A percentile compares a stretch with the other conserved stretches of the same genome.
phyloP scores from a whole-genome alignment of 495 filamentous ascomycete genomes.

The Acidiella bohemica region DNA sequence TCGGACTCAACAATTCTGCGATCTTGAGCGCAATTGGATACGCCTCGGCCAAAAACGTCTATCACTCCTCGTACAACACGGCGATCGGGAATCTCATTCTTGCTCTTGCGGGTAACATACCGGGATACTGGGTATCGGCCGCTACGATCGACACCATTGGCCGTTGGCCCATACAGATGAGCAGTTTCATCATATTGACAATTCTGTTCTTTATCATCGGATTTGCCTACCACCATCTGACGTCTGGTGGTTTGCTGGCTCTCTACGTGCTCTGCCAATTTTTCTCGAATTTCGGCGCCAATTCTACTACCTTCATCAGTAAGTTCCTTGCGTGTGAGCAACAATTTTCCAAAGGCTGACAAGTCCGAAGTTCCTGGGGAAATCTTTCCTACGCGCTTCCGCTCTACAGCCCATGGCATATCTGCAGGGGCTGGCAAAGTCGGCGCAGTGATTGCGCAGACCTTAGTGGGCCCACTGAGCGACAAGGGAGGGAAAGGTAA shows the following conservation, averaged over 20 bases:
- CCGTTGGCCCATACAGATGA: constrained; percentile 66
- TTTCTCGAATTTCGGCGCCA: constrained; percentile 29
- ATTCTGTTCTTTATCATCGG: constrained; percentile 66
- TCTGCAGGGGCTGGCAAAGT: constrained; percentile 3
- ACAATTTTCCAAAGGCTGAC: background rate
- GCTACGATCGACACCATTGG: constrained; percentile 57
- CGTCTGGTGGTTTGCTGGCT: constrained; percentile 16
- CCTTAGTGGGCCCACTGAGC: background rate
- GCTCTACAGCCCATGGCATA: background rate
- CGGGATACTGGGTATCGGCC: constrained; percentile 65
- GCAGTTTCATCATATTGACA: constrained; percentile 61
- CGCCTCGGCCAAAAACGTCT: constrained; percentile 41
- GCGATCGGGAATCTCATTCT: constrained; percentile 54
- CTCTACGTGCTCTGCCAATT: constrained; percentile 28
- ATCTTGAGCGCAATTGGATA: constrained; percentile 58
- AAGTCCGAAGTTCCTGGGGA: background rate
- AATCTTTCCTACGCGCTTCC: constrained; percentile 4
- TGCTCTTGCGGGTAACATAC: constrained; percentile 46
- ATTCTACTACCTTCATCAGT: constrained; percentile 1
- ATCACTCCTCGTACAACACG: constrained; percentile 53
- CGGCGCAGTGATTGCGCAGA: constrained; percentile 1
- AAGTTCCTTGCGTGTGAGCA: background rate
- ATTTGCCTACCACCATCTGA: constrained; percentile 48
- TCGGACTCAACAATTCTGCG: constrained; percentile 25
- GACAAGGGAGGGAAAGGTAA: background rate